Conservation (phyloP, 345 rosid genomes). For the Cardamine resedifolia region DNA sequence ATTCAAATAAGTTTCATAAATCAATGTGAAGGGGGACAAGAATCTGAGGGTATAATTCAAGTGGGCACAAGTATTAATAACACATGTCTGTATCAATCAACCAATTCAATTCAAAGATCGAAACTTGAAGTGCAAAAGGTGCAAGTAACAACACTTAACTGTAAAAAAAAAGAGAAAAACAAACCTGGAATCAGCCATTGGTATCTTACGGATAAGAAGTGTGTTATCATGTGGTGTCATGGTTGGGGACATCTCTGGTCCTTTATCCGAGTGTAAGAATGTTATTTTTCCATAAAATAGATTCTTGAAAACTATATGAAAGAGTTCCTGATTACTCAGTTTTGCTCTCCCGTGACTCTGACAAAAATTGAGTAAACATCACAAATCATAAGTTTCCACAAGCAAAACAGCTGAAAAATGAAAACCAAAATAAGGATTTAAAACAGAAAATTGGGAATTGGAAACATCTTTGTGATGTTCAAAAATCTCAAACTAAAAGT, state of each 20-base stretch:
- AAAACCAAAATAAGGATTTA: background rate
- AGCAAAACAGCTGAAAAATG: background rate
- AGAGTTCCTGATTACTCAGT: slow-evolving; percentile 51
- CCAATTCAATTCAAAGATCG: background rate
- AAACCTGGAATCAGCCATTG: slow-evolving; percentile 63
- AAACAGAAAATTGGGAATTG: background rate
- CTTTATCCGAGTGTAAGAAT: slow-evolving; percentile 66
- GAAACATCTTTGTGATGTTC: no score
- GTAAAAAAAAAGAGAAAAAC: background rate
- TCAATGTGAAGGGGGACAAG: slow-evolving; percentile 11
- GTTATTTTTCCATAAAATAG: slow-evolving; percentile 76
- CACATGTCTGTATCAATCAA: background rate
- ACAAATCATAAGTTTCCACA: slow-evolving; percentile 8
- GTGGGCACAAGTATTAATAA: background rate
- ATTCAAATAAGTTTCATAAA: background rate
- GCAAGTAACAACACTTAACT: background rate
- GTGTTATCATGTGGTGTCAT: slow-evolving; percentile 63
- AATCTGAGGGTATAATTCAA: background rate
- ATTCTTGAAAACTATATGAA: slow-evolving; percentile 58
- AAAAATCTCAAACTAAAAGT: background rate
- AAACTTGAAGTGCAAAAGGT: background rate
- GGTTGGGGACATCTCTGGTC: slow-evolving; percentile 68
- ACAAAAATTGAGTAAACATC: background rate
- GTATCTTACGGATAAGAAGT: slow-evolving; percentile 84
- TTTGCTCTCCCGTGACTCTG: slow-evolving; percentile 70